phyloP scores from a whole-genome alignment of 2,329 filamentous ascomycete genomes.

The Colletotrichum endophyticum region DNA sequence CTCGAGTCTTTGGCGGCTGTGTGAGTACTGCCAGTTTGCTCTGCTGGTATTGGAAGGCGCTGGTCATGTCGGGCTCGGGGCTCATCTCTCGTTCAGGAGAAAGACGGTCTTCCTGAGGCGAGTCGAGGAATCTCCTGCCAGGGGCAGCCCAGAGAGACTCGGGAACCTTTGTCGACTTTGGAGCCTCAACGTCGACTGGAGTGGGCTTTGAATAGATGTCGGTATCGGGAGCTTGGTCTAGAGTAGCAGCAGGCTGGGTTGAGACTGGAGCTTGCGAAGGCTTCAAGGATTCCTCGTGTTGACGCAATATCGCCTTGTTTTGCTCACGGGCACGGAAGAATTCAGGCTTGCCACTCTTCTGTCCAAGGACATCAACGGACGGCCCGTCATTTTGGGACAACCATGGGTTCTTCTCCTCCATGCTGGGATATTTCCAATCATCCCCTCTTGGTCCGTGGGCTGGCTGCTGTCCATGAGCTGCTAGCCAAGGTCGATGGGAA shows the following conservation, averaged over 20 bases:
- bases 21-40: constrained; percentile 4
- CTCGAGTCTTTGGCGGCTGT: not conserved
- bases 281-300: not conserved
- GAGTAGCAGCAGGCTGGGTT: not conserved
- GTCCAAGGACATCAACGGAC: constrained; percentile 34
- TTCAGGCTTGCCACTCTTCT: constrained; percentile 40
- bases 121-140: constrained; percentile 15
- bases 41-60: constrained; percentile 20
- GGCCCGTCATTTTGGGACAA: not conserved
- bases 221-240: not conserved
- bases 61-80: constrained; percentile 21
- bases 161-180: not conserved
- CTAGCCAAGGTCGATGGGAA: not conserved
- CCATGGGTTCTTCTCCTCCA: not conserved
- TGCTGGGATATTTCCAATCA: not conserved
- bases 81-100: not conserved
- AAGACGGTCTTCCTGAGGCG: not conserved
- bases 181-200: not conserved
- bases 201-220: not conserved
- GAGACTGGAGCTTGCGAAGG: not conserved
- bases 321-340: constrained; percentile 44
- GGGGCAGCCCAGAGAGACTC: constrained; percentile 10
- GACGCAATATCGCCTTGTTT: constrained; percentile 30
- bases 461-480: not conserved
- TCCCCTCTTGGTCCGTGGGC: not conserved